Evolutionary conservation across 1,284 basidiomycete genomes (phyloP), one percentile per base, ranked within the genome.

Genomic region (Cryptococcus jaspeensis): DNA sequence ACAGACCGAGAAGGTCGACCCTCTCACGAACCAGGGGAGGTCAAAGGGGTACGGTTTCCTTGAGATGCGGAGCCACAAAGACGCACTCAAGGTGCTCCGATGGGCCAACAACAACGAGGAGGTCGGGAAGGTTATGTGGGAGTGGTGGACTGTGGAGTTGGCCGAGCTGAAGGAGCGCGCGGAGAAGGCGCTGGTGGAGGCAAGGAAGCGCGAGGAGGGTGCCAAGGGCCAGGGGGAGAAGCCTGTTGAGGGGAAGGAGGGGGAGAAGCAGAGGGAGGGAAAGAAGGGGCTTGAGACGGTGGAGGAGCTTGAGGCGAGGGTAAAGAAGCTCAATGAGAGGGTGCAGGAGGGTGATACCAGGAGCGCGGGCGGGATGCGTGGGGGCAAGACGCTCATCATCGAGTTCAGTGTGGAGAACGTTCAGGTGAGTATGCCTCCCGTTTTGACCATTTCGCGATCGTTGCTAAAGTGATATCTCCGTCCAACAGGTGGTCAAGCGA

Each of bases 1-100:
- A 15, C 73, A 76, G 43, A 81, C 82, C 23, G 94, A 96, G 63
- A 87, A 92, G 20, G 81, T 95, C 51, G 95, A 99, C 73, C 82
- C 89, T 0, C 75, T 93, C 35, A 94, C 90, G 0, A 90, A 89
- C 2, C 85, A 89, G 64, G 92, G 92, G 2, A 84, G 88, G 54
- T 90, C 88, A 64, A 90, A 89, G 72, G 95, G 95, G 0, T 99
- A 97, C 69, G 96, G 95, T 15, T 99, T 99, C 80, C 73, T 99
- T 41, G 95, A 99, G 80, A 85, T 97, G 84, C 81, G 85, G 39
- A 83, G 80, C 25, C 95, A 97, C 72, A 84, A 87, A 11, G 92
- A 98, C 70, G 92, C 94, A 2, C 81, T 99, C 36, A 88, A 90
- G 43, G 89, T 97, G 1, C 77, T 99, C 37, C 83, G 95, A 22